These are phyloP conservation scores for Podochytrium sp. DNA, from an alignment of 192 early-diverging fungal genomes.

Conservation along the genomic window DNA sequence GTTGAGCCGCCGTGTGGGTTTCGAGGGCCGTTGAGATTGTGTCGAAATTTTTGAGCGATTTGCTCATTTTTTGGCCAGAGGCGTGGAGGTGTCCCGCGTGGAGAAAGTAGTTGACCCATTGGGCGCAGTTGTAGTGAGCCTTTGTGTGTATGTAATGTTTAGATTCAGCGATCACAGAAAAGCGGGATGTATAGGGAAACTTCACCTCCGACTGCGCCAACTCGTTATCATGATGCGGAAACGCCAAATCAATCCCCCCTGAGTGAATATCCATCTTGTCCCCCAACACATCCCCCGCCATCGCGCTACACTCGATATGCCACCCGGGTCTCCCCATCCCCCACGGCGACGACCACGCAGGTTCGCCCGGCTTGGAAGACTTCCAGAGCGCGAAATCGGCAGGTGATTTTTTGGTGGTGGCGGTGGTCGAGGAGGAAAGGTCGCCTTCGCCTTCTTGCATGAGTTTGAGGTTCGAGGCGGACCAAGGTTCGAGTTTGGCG, in stretches of 20 bases:
- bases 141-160: slow-evolving; percentile 1
- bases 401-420: slow-evolving; percentile 61
- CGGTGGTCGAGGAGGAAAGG: slow-evolving; percentile 61
- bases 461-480: slow-evolving; percentile 77
- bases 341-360: slow-evolving; percentile 93
- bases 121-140: slow-evolving; percentile 83
- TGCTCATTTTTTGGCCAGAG: slow-evolving; percentile 97
- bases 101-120: slow-evolving; percentile 99
- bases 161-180: not conserved
- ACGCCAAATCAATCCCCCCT: slow-evolving; percentile 93
- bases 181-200: not conserved
- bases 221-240: slow-evolving; percentile 99
- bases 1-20: slow-evolving; percentile 78
- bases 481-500: slow-evolving; percentile 92
- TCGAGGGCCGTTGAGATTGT: slow-evolving; percentile 87
- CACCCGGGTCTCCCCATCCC: slow-evolving; percentile 92
- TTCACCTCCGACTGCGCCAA: slow-evolving; percentile 88
- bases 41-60: slow-evolving; percentile 97
- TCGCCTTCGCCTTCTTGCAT: slow-evolving; percentile 92
- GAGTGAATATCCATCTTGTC: slow-evolving; percentile 91
- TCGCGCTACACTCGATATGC: slow-evolving; percentile 99
- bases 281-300: slow-evolving; percentile 92
- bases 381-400: slow-evolving; percentile 99
- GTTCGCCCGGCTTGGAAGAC: slow-evolving; percentile 89
- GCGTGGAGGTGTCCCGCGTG: slow-evolving; percentile 95